phyloP scores from a whole-genome alignment of 108 stramenopile genomes.

The Cyclotella choctawhatcheeana region DNA sequence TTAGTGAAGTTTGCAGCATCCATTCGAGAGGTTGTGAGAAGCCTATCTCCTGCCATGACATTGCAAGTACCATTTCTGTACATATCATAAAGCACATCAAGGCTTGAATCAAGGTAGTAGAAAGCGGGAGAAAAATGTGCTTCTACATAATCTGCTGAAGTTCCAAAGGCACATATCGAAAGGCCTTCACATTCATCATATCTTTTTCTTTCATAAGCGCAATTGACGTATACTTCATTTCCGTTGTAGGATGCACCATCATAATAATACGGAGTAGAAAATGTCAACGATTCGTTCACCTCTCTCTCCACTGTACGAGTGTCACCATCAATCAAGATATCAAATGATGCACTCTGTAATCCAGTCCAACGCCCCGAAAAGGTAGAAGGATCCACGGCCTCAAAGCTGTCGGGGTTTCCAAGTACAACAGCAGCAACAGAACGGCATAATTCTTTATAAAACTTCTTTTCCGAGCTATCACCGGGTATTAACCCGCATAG shows the following conservation, averaged over 20 bases:
- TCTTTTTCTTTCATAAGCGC: constrained; percentile 36
- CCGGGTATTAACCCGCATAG: constrained; percentile 14
- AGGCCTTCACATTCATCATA: constrained; percentile 27
- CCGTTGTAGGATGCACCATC: constrained; percentile 26
- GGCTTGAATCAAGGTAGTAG: background rate
- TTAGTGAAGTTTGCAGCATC: too few relatives aligned
- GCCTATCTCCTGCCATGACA: constrained; percentile 4
- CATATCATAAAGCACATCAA: background rate
- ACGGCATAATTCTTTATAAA: constrained; percentile 13
- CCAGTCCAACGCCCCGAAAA: background rate
- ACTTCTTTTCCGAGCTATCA: background rate
- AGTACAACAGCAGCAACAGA: constrained; percentile 15
- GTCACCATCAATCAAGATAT: constrained; percentile 1
- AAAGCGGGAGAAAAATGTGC: constrained; percentile 11
- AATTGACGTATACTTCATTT: constrained; percentile 32
- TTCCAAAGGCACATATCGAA: constrained; percentile 19
- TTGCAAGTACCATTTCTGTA: constrained; percentile 21
- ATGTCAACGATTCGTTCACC: constrained; percentile 9
- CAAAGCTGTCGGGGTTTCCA: background rate
- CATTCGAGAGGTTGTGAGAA: background rate
- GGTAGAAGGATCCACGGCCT: background rate
- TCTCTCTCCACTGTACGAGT: constrained; percentile 15
- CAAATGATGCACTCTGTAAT: background rate
- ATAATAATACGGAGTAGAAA: constrained; percentile 19
- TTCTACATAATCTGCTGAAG: constrained; percentile 9